Conservation (phyloP, 176 grass and related monocot genomes). For the Pharus latifolius region DNA sequence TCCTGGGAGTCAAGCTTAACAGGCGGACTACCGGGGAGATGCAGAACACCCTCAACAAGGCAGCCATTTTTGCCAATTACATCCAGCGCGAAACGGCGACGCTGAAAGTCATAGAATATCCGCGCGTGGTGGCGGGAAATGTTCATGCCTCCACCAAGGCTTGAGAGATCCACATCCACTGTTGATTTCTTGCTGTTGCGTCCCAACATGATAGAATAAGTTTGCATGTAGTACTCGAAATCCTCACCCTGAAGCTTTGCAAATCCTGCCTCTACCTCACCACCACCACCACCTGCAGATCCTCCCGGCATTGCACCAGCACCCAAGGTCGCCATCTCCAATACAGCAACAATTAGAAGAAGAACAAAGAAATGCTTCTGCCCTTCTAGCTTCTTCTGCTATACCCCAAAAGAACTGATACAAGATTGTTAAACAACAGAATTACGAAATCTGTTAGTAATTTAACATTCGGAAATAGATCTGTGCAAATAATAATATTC, state of each 20-base stretch:
- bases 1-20: slow-evolving; percentile 89
- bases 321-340: background rate
- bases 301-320: slow-evolving; percentile 9
- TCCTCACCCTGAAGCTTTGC: slow-evolving; percentile 95
- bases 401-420: too few relatives aligned
- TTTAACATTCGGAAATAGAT: too few relatives aligned
- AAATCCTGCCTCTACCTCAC: slow-evolving; percentile 66
- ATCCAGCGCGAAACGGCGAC: slow-evolving; percentile 73
- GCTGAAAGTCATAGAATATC: slow-evolving; percentile 91
- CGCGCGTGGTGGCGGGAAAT: slow-evolving; percentile 85
- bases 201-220: slow-evolving; percentile 89
- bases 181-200: slow-evolving; percentile 82
- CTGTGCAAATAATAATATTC: too few relatives aligned
- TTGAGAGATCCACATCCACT: slow-evolving; percentile 81
- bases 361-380: too few relatives aligned
- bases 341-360: too few relatives aligned
- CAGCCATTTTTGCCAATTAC: slow-evolving; percentile 94
- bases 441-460: too few relatives aligned
- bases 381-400: too few relatives aligned
- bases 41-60: slow-evolving; percentile 69
- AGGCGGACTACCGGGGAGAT: slow-evolving; percentile 55
- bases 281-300: background rate
- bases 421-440: too few relatives aligned
- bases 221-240: slow-evolving; percentile 98
- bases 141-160: slow-evolving; percentile 76